phyloP scores from a whole-genome alignment of 768 basidiomycete species.

The Tylopilus sp. region DNA sequence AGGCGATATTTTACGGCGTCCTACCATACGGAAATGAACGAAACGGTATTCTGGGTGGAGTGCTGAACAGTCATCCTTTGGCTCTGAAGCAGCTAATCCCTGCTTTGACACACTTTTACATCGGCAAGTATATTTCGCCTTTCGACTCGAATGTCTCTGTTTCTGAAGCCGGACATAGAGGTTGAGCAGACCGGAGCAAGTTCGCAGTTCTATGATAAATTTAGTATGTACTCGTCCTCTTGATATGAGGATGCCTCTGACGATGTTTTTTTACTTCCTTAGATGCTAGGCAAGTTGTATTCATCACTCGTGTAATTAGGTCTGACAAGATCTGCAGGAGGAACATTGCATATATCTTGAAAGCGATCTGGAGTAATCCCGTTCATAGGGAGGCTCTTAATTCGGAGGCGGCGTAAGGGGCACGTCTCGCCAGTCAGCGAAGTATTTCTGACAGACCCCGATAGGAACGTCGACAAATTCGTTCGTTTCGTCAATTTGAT shows the following conservation, averaged over 20 bases:
- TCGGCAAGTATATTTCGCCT: slow-evolving; percentile 50
- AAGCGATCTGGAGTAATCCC: slow-evolving; percentile 89
- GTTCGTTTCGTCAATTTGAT: slow-evolving; percentile 95
- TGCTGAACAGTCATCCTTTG: slow-evolving; percentile 80
- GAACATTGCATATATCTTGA: slow-evolving; percentile 84
- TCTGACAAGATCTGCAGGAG: slow-evolving; percentile 47
- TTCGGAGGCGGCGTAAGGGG: slow-evolving; percentile 66
- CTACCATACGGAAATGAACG: slow-evolving; percentile 62
- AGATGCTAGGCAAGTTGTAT: slow-evolving; percentile 51
- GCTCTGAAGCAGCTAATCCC: slow-evolving; percentile 89
- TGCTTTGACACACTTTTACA: slow-evolving; percentile 90
- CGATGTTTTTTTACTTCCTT: background rate
- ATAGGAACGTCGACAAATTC: slow-evolving; percentile 87
- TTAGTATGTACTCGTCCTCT: slow-evolving; percentile 54
- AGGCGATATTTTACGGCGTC: slow-evolving; percentile 76
- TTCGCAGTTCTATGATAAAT: slow-evolving; percentile 99
- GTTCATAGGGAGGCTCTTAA: slow-evolving; percentile 84
- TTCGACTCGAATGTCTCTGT: background rate
- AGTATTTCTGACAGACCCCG: slow-evolving; percentile 2
- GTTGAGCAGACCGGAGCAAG: slow-evolving; percentile 97
- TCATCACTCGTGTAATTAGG: background rate
- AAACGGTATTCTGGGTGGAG: slow-evolving; percentile 72
- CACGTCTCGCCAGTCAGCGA: background rate
- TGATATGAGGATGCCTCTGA: slow-evolving; percentile 4
- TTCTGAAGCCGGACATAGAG: slow-evolving; percentile 48